A percentile compares a stretch with the other conserved stretches of the same genome.
phyloP scores from a whole-genome alignment of 129 eudicot genomes.

The Chrysanthemum lavandulifolium region DNA sequence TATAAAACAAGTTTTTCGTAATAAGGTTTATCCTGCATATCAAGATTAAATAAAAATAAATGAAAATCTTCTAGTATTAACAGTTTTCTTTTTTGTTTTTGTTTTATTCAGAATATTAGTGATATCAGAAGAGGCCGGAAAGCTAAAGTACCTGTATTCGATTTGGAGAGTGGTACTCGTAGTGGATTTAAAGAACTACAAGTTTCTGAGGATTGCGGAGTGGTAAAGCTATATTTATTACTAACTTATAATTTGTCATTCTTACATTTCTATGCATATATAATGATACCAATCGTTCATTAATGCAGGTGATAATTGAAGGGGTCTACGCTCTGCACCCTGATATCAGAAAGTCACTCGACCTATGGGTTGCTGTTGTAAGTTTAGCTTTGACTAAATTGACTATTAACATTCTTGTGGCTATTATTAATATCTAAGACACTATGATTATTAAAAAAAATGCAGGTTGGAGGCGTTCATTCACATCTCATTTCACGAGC shows the following conservation, averaged over 20 bases:
- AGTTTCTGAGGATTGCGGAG: constrained; percentile 96
- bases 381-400: constrained; percentile 37
- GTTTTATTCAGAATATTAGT: constrained; percentile 52
- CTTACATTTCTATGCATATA: background rate
- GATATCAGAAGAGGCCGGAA: constrained; percentile 71
- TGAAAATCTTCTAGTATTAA: background rate
- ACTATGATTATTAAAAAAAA: background rate
- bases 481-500: constrained; percentile 98
- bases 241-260: background rate
- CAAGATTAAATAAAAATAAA: constrained; percentile 1
- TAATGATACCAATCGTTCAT: constrained; percentile 3
- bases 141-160: constrained; percentile 84
- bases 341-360: constrained; percentile 80
- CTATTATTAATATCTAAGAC: background rate
- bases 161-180: constrained; percentile 82
- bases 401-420: background rate
- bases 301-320: constrained; percentile 82
- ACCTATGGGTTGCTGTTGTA: constrained; percentile 99
- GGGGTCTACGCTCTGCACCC: constrained; percentile 99
- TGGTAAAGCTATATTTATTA: constrained; percentile 45
- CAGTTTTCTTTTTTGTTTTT: constrained; percentile 4
- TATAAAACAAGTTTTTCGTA: too few species aligned
- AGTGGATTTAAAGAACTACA: constrained; percentile 87
- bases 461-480: constrained; percentile 99
- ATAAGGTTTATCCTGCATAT: too few species aligned